Percentiles rank a stretch among this genome's conserved stretches.
Conservation (phyloP, 2,329 filamentous ascomycete genomes). For the Pseudogymnoascus sp. region DNA sequence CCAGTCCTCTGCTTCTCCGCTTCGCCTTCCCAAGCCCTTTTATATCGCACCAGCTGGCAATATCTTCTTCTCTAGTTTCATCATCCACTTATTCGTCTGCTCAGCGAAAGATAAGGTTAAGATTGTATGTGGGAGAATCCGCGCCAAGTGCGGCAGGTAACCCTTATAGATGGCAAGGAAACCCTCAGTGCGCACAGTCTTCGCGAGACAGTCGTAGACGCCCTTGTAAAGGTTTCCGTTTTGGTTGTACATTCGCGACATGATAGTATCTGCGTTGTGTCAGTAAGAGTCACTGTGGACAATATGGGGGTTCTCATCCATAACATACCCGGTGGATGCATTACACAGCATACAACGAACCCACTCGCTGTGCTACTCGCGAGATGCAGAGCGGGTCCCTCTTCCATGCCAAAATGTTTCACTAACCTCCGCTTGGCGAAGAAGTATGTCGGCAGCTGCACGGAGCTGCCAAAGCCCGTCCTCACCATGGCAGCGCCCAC, state of each 20-base stretch:
- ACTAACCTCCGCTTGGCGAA: constrained; percentile 84
- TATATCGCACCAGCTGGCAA: constrained; percentile 30
- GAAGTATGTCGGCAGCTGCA: constrained; percentile 96
- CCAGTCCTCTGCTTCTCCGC: background rate
- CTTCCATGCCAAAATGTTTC: constrained; percentile 77
- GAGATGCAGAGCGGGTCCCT: constrained; percentile 81
- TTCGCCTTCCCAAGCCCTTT: background rate
- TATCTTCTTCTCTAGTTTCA: constrained; percentile 59
- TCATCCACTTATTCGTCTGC: constrained; percentile 90
- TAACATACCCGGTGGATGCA: constrained; percentile 81
- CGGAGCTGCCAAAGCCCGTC: constrained; percentile 90
- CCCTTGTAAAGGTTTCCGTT: constrained; percentile 94
- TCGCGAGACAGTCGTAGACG: constrained; percentile 82
- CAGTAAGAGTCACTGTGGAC: constrained; percentile 12
- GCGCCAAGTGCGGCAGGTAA: constrained; percentile 85
- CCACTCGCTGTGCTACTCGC: constrained; percentile 82
- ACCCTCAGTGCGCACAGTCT: constrained; percentile 87
- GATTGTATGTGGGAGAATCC: constrained; percentile 93
- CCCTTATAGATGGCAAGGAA: constrained; percentile 94
- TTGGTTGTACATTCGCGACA: constrained; percentile 98
- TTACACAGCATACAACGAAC: constrained; percentile 93
- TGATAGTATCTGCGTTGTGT: constrained; percentile 67
- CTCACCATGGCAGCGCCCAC: constrained; percentile 90
- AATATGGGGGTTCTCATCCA: background rate
- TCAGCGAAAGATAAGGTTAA: constrained; percentile 87